Conservation (phyloP, 2,329 filamentous ascomycete species). For the Ophiostoma novo-ulmi region DNA sequence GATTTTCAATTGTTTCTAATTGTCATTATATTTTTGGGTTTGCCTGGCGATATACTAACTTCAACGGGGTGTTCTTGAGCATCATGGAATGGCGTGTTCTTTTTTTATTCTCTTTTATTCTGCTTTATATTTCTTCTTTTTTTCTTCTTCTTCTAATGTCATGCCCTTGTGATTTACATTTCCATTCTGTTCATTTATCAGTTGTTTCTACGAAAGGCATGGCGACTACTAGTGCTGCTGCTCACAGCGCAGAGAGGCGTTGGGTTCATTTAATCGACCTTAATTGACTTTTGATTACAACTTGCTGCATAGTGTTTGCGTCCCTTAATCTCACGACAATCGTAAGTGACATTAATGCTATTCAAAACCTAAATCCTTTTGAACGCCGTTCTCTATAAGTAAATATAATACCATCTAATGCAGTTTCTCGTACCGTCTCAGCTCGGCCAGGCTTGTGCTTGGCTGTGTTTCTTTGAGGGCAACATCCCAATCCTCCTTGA, state of each 20-base stretch:
- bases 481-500: conserved; percentile 47
- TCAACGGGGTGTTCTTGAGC: background rate
- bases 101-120: background rate
- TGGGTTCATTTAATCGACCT: background rate
- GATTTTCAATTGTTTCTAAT: background rate
- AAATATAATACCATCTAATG: background rate
- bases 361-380: background rate
- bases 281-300: background rate
- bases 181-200: background rate
- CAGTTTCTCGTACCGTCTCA: conserved; percentile 26
- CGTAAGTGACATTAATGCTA: background rate
- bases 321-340: too few relatives aligned
- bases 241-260: background rate
- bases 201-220: background rate
- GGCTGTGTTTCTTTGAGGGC: conserved; percentile 46
- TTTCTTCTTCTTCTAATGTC: background rate
- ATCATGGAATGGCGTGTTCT: conserved; percentile 11
- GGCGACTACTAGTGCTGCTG: background rate
- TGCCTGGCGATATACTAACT: background rate
- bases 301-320: too few relatives aligned
- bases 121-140: background rate
- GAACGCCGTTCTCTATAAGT: background rate
- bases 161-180: background rate
- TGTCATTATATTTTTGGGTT: background rate
- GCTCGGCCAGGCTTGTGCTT: conserved; percentile 39